These are phyloP conservation scores for Blastocystis sp. DNA, from an alignment of 352 stramenopile genomes.

Conservation along the genomic window DNA sequence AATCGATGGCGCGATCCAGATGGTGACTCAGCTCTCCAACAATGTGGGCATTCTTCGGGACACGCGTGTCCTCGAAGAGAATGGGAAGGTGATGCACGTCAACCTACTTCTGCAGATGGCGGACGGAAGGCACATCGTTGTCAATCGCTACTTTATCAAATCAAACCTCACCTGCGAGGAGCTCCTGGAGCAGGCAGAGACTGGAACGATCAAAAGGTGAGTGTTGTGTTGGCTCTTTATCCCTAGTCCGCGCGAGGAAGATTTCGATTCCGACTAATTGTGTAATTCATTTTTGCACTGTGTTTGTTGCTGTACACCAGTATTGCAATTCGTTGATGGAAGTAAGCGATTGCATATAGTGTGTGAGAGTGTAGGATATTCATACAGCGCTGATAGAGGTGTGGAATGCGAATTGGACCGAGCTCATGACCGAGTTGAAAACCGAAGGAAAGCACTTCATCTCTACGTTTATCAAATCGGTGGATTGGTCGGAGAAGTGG, in stretches of 20 bases:
- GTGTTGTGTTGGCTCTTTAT: not conserved
- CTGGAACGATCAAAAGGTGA: conserved; percentile 39
- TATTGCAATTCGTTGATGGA: not conserved
- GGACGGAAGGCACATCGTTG: conserved; percentile 5
- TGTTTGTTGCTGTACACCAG: not conserved
- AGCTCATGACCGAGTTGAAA: conserved; percentile 5
- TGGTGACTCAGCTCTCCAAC: conserved; percentile 56
- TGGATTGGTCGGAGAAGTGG: conserved; percentile 56
- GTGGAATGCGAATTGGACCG: conserved; percentile 45
- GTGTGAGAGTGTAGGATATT: not conserved
- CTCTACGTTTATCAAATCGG: not conserved
- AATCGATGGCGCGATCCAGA: conserved; percentile 16
- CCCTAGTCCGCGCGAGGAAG: conserved; percentile 49
- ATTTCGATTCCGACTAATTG: conserved; percentile 63
- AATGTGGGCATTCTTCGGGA: conserved; percentile 37
- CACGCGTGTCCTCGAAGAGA: conserved; percentile 50
- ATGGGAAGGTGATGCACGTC: conserved; percentile 50
- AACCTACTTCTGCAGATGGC: conserved; percentile 33
- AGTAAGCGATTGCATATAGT: not conserved
- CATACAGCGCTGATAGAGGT: not conserved
- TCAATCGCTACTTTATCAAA: conserved; percentile 66
- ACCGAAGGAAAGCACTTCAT: conserved; percentile 12
- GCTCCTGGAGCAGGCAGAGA: conserved; percentile 49
- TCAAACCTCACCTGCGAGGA: conserved; percentile 60
- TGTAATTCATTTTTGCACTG: not conserved